These are phyloP conservation scores for Prunus mume DNA, from an alignment of 306 rosid species.

Conservation along the genomic window DNA sequence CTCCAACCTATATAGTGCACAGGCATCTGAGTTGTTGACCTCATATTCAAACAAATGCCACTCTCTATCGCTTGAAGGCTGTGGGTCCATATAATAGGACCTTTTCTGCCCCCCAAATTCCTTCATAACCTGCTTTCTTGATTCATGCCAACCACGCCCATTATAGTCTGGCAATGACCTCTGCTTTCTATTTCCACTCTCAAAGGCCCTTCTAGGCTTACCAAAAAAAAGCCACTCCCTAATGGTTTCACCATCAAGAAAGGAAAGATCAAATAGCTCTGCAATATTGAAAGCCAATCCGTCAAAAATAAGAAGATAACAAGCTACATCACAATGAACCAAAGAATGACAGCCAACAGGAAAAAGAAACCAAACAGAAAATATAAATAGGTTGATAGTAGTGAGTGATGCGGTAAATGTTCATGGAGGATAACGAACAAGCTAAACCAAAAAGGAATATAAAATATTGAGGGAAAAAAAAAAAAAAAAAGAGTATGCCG, in stretches of 20 bases:
- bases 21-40: conserved; percentile 82
- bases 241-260: conserved; percentile 82
- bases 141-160: conserved; percentile 99
- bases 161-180: conserved; percentile 92
- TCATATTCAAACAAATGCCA: conserved; percentile 98
- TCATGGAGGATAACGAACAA: conserved; percentile 19
- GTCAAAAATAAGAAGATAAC: not conserved
- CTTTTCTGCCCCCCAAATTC: conserved; percentile 90
- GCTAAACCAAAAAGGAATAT: not conserved
- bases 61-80: conserved; percentile 74
- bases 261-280: conserved; percentile 84
- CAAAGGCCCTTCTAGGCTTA: conserved; percentile 94
- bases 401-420: not conserved
- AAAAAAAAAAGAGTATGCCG: not conserved
- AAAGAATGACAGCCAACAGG: not conserved
- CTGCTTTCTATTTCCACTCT: conserved; percentile 94
- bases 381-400: not conserved
- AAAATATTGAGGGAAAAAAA: not conserved
- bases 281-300: conserved; percentile 18
- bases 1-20: conserved; percentile 91
- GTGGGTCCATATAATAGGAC: conserved; percentile 98
- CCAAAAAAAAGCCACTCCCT: conserved; percentile 99
- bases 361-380: not conserved
- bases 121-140: conserved; percentile 94
- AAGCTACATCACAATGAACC: not conserved